phyloP scores from a whole-genome alignment of 345 rosid species.

The Syzygium aqueum region DNA sequence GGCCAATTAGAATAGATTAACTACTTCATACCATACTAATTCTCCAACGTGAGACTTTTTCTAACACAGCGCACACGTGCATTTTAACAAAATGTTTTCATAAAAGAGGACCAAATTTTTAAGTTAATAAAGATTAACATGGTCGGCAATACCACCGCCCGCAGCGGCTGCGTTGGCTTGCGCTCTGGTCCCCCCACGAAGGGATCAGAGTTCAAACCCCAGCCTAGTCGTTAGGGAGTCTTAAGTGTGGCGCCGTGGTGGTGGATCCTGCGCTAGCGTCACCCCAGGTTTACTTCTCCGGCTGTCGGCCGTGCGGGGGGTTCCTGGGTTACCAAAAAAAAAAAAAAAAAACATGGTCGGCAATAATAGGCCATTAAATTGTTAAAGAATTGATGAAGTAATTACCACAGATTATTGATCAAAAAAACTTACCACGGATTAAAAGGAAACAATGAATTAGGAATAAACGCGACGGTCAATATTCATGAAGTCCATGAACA shows the following conservation, averaged over 20 bases:
- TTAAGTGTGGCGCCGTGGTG: no score
- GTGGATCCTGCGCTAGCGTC: no score
- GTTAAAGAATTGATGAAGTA: neutral
- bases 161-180: no score
- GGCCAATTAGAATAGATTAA: neutral
- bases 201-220: no score
- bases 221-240: no score
- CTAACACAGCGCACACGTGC: neutral
- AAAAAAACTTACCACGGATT: neutral
- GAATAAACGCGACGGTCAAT: neutral
- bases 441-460: neutral
- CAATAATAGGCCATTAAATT: neutral
- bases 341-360: neutral
- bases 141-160: neutral
- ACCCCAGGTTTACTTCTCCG: no score
- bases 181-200: no score
- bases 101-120: neutral
- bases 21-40: neutral
- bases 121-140: neutral
- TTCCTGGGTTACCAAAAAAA: no score
- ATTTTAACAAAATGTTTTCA: neutral
- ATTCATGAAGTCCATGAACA: neutral
- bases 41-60: neutral
- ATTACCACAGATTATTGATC: neutral
- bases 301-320: no score